Conservation (phyloP, 108 stramenopile species). For the Chaetoceros tenuissimus region DNA sequence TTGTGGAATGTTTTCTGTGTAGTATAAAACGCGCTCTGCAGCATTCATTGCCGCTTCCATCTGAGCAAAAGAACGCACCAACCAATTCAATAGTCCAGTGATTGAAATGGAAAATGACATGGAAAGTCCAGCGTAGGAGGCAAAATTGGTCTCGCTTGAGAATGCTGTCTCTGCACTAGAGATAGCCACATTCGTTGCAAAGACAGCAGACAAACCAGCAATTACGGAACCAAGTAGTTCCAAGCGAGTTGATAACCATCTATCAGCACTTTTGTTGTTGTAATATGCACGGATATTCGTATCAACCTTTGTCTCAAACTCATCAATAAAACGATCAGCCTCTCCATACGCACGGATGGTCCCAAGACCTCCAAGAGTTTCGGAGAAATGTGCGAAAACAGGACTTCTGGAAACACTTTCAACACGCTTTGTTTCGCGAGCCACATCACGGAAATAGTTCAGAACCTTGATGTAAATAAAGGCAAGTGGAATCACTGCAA, state of each 20-base stretch:
- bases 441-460: conserved; percentile 65
- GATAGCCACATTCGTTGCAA: conserved; percentile 52
- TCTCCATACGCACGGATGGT: conserved; percentile 86
- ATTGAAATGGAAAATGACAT: conserved; percentile 75
- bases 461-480: conserved; percentile 50
- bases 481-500: conserved; percentile 25
- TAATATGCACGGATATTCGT: conserved; percentile 51
- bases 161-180: conserved; percentile 23
- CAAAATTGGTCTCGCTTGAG: conserved; percentile 23
- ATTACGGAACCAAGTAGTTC: conserved; percentile 55
- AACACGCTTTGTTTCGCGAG: conserved; percentile 73
- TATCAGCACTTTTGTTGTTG: conserved; percentile 51
- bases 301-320: conserved; percentile 56
- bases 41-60: conserved; percentile 88
- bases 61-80: conserved; percentile 71
- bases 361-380: conserved; percentile 82
- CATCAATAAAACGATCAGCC: conserved; percentile 29
- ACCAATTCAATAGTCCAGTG: conserved; percentile 78
- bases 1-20: conserved; percentile 60
- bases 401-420: conserved; percentile 87
- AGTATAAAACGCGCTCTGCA: conserved; percentile 76
- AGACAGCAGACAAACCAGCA: conserved; percentile 52
- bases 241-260: conserved; percentile 74
- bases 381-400: conserved; percentile 89
- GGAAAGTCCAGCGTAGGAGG: conserved; percentile 69